phyloP scores from a whole-genome alignment of 148 eudicot genomes.

The Vaccinium myrtillus region DNA sequence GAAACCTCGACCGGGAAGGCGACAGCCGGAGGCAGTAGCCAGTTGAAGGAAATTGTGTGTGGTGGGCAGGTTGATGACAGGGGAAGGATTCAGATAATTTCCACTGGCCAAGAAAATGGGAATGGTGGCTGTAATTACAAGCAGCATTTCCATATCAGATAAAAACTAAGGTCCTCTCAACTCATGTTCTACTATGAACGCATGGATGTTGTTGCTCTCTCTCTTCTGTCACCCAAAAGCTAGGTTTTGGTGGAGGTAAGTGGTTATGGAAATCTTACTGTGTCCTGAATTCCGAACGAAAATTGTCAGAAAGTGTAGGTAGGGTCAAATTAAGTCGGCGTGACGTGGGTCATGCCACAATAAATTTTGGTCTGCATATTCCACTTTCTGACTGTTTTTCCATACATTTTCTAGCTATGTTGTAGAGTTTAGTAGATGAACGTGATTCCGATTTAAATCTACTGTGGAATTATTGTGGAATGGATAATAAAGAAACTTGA shows the following conservation, averaged over 20 bases:
- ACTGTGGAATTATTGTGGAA: background rate
- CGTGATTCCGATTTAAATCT: background rate
- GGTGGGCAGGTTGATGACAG: constrained; percentile 27
- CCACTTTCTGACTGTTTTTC: background rate
- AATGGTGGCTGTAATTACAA: constrained; percentile 12
- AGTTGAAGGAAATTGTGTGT: constrained; percentile 24
- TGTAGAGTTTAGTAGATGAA: background rate
- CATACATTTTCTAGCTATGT: background rate
- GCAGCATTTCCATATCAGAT: constrained; percentile 33
- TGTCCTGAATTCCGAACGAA: background rate
- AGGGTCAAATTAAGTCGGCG: background rate
- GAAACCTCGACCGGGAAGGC: constrained; percentile 23
- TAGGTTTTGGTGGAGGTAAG: background rate
- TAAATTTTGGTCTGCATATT: background rate
- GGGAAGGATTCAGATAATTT: constrained; percentile 19
- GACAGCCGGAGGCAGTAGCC: background rate
- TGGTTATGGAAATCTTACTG: background rate
- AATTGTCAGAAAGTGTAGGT: background rate
- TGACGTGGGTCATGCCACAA: background rate
- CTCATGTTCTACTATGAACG: background rate
- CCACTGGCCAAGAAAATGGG: constrained; percentile 26
- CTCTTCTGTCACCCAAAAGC: constrained; percentile 39
- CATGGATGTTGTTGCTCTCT: constrained; percentile 29
- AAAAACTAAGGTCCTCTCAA: background rate
- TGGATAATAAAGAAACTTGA: background rate